Base-by-base conservation (phyloP, 352 stramenopile species). In the Phytophthora brassicae region DNA sequence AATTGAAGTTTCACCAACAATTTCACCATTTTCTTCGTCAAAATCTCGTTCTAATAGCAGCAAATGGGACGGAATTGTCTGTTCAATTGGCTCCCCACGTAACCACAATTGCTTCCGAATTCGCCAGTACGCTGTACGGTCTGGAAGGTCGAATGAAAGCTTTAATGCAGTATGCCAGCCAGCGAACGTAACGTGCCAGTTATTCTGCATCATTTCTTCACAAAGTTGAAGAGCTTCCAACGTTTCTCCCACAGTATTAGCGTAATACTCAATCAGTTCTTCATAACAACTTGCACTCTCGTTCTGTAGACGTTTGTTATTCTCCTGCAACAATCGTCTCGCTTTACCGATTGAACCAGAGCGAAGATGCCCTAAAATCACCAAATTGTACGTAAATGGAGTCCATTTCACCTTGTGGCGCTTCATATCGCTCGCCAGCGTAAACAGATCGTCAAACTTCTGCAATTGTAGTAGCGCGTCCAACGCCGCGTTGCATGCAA, bases 51-150 rank as follows among this genome's bases (percentile, higher is more conserved):
- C 14, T 22, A 14, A 19, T 14, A 52, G 19, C 38, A 60, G n/a
- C 41, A 60, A 60, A 29, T 60, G 39, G 0, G 52, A 50, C 6
- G 52, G 39, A 1, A 60, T 33, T 51, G 4, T 52, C 13, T 33
- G n/a, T 13, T 64, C 47, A 22, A n/a, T 49, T 12, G 16, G 12
- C 11, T 17, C n/a, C 13, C 16, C 33, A 51, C 75, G 75, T 26
- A 84, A 54, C 66, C 84, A 81, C 64, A 89, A 78, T 60, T 69
- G 81, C 60, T 88, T 87, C 62, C 81, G 81, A 61, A 90, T 80
- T 50, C 75, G 77, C 81, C 81, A 90, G 57, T 90, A 90, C 7
- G 78, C 16, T 49, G 67, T 54, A 45, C 64, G 67, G 47, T 90
- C 77, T 14, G 59, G 61, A 26, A 86, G 64, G 41, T 74, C 48